Evolutionary conservation across 2,329 filamentous ascomycete species (phyloP).

Genomic region (Dactylellina cionopaga): DNA sequence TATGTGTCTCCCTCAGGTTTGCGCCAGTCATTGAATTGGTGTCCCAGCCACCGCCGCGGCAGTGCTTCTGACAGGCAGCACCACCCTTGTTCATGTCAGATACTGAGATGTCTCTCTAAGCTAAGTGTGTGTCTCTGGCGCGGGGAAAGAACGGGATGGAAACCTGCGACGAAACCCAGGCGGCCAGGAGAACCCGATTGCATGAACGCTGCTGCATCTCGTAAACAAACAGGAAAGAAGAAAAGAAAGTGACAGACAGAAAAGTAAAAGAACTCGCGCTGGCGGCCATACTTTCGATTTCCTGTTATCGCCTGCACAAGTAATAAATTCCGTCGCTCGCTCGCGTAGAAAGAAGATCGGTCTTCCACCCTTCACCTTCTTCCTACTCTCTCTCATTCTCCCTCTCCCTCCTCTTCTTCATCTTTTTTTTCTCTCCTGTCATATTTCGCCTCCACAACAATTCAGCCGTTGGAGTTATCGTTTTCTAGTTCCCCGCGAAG

Average conservation of each 20-base stretch:
- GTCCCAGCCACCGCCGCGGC: background rate
- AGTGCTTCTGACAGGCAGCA: too few relatives aligned
- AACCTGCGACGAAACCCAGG: background rate
- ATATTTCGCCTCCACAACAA: background rate
- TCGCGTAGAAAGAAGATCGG: background rate
- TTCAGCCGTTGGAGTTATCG: background rate
- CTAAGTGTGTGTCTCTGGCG: background rate
- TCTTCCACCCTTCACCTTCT: background rate
- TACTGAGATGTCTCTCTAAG: too few relatives aligned
- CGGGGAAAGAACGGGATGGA: conserved; percentile 1
- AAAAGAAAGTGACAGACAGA: too few relatives aligned
- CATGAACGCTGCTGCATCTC: background rate
- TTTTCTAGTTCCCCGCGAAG: background rate
- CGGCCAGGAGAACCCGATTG: background rate
- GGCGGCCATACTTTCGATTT: background rate
- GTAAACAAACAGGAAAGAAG: too few relatives aligned
- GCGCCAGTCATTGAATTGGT: background rate
- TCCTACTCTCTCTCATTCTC: background rate
- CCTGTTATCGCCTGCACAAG: background rate
- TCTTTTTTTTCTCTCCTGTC: background rate
- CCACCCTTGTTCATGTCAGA: background rate
- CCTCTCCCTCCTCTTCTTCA: background rate
- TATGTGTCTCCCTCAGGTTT: background rate
- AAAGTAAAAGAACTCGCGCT: conserved; percentile 15
- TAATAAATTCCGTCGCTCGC: background rate